Conservation (phyloP, 2,329 filamentous ascomycete genomes). For the Xenoacremonium recifei region DNA sequence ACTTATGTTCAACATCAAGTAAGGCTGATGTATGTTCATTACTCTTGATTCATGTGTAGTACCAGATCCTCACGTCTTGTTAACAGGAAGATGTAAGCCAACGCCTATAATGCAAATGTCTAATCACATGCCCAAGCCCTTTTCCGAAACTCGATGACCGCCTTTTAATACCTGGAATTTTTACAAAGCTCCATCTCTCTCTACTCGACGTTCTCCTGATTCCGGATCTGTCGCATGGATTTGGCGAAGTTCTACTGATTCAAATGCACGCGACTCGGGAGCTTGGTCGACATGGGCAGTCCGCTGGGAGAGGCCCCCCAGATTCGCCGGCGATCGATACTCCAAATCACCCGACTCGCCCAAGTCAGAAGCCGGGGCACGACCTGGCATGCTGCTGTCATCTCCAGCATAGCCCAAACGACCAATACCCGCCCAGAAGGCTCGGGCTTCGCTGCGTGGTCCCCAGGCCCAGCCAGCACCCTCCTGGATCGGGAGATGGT, state of each 20-base stretch:
- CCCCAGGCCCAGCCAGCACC: conserved; percentile 91
- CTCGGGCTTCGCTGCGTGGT: conserved; percentile 67
- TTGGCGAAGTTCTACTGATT: conserved; percentile 32
- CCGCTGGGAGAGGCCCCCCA: conserved; percentile 19
- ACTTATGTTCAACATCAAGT: too few species aligned
- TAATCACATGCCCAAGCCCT: too few species aligned
- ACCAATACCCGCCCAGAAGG: conserved; percentile 76
- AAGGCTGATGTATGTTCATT: too few species aligned
- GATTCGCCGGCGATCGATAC: conserved; percentile 21
- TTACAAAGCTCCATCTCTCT: too few species aligned
- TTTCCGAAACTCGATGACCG: too few species aligned
- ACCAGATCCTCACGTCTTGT: too few species aligned
- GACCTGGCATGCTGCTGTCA: conserved; percentile 21
- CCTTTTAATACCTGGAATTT: too few species aligned
- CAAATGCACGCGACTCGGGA: conserved; percentile 17
- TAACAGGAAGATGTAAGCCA: too few species aligned
- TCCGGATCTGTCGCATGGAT: too few species aligned
- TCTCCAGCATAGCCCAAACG: conserved; percentile 55
- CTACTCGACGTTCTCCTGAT: too few species aligned
- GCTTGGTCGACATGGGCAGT: conserved; percentile 12
- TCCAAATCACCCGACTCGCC: conserved; percentile 27
- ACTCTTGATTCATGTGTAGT: too few species aligned
- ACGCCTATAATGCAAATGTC: too few species aligned
- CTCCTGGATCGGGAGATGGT: conserved; percentile 72
- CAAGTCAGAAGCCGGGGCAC: conserved; percentile 19